A percentile compares a stretch with the other conserved stretches of the same genome.
Evolutionary conservation across 2,329 filamentous ascomycete genomes (phyloP).

Genomic region (Gaeumannomyces sp.): DNA sequence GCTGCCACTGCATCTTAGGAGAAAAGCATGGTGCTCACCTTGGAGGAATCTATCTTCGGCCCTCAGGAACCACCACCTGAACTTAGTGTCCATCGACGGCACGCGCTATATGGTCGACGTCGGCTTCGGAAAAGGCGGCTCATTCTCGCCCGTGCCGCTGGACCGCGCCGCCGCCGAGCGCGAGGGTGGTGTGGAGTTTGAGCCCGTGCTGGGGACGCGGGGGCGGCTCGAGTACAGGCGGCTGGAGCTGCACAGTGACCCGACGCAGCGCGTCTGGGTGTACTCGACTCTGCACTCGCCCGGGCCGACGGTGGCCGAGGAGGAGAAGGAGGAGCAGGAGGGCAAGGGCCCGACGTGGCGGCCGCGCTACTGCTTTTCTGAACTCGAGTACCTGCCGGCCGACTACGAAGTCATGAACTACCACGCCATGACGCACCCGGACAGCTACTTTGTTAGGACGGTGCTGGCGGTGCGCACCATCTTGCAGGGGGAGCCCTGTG

Average conservation of each 20-base stretch:
- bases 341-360: slow-evolving; percentile 31
- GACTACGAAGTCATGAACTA: slow-evolving; percentile 44
- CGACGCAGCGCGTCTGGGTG: slow-evolving; percentile 31
- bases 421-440: slow-evolving; percentile 26
- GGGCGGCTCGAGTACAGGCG: slow-evolving; percentile 2
- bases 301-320: not conserved
- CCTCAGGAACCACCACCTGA: slow-evolving; percentile 52
- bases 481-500: slow-evolving; percentile 17
- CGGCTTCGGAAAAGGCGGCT: slow-evolving; percentile 48
- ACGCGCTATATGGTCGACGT: slow-evolving; percentile 49
- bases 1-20: not conserved
- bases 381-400: slow-evolving; percentile 38
- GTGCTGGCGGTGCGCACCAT: slow-evolving; percentile 29
- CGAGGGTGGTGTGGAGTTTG: not conserved
- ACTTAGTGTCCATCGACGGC: slow-evolving; percentile 47
- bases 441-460: slow-evolving; percentile 31
- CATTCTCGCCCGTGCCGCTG: slow-evolving; percentile 27
- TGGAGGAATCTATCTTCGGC: slow-evolving; percentile 7
- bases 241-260: slow-evolving; percentile 23
- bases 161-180: not conserved
- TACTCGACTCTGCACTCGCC: slow-evolving; percentile 23
- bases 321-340: slow-evolving; percentile 9
- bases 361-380: slow-evolving; percentile 45
- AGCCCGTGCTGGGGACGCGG: not conserved
- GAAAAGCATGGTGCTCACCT: not conserved